Evolutionary conservation across 1,284 basidiomycete species (phyloP).

Genomic region (Boletus chippewaensis): DNA sequence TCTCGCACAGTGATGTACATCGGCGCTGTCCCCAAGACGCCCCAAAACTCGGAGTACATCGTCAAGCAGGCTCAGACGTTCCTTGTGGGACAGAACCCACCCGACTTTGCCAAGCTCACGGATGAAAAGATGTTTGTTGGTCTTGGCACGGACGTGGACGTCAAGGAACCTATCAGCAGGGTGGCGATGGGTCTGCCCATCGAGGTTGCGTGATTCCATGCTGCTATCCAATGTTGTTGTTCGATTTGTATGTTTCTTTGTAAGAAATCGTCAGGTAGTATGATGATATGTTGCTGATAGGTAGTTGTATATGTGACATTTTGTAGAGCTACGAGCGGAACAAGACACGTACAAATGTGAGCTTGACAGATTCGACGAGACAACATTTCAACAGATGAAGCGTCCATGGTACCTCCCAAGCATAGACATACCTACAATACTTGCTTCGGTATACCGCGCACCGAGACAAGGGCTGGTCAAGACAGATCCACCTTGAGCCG

Average conservation of each 20-base stretch:
- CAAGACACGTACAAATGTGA: no score
- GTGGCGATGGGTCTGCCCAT: constrained; percentile 30
- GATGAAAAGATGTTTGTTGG: constrained; percentile 16
- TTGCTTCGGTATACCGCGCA: neutral
- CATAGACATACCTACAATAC: no score
- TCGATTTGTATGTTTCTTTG: neutral
- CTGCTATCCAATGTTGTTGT: no score
- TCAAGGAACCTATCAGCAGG: constrained; percentile 22
- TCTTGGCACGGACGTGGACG: constrained; percentile 21
- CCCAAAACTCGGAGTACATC: constrained; percentile 57
- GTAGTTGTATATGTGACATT: neutral
- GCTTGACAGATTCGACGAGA: neutral
- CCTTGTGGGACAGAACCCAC: constrained; percentile 53
- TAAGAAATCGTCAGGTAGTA: neutral
- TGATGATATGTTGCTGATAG: no score
- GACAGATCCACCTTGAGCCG: neutral
- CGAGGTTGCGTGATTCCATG: constrained; percentile 15
- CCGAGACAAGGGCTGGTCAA: neutral
- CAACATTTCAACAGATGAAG: neutral
- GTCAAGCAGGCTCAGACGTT: constrained; percentile 58
- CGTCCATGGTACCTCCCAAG: neutral
- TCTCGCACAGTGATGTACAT: constrained; percentile 66
- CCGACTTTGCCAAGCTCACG: constrained; percentile 64
- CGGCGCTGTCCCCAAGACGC: constrained; percentile 69
- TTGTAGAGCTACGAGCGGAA: neutral